A percentile compares a stretch with the other conserved stretches of the same genome.
Conservation (phyloP, 2,329 filamentous ascomycete species). For the Gaeumannomyces sp. region DNA sequence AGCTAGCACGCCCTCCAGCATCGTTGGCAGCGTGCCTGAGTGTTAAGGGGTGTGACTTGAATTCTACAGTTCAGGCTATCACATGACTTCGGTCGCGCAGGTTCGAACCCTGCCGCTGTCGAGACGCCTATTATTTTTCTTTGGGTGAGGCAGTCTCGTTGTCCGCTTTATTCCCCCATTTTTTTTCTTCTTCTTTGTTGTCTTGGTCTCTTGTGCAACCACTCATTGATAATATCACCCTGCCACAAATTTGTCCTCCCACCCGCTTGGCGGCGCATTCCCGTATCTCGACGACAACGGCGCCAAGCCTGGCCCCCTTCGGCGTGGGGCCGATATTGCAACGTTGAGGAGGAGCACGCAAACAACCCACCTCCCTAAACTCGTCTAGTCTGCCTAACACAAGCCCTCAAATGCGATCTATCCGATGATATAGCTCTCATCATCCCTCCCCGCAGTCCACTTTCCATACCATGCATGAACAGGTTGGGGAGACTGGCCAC, state of each 20-base stretch:
- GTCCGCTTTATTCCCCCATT: background rate
- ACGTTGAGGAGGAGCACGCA: background rate
- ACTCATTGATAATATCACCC: too few relatives aligned
- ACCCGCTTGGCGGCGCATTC: background rate
- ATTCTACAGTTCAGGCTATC: background rate
- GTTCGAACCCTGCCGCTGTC: conserved; percentile 1
- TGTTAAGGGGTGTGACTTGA: conserved; percentile 1
- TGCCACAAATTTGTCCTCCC: too few relatives aligned
- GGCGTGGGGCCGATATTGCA: background rate
- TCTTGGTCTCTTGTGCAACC: too few relatives aligned
- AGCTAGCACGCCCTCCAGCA: background rate
- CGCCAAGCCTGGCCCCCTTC: too few relatives aligned
- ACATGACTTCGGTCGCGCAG: conserved; percentile 1
- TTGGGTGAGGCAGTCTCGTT: too few relatives aligned
- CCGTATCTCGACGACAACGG: background rate
- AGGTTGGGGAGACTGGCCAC: too few relatives aligned
- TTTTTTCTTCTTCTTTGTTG: too few relatives aligned
- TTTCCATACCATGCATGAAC: background rate
- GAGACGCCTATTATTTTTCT: background rate
- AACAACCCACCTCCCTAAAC: background rate
- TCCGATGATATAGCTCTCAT: too few relatives aligned
- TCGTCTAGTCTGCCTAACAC: background rate
- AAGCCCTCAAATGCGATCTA: too few relatives aligned
- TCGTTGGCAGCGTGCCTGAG: background rate
- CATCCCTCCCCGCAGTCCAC: background rate